phyloP scores from a whole-genome alignment of 106 monocot genomes.

The Amphibolis antarctica region DNA sequence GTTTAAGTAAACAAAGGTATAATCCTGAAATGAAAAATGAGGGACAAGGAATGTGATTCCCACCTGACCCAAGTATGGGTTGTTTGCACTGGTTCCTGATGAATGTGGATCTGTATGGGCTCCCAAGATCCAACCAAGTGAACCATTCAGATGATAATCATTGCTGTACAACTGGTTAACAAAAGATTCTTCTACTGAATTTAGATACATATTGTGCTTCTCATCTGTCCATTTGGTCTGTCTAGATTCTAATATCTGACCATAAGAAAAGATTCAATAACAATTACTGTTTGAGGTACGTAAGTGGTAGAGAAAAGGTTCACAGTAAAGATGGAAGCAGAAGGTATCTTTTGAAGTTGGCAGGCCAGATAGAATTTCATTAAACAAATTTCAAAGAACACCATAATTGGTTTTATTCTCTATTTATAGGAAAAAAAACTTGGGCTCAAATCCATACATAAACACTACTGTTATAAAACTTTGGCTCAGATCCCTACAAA shows the following conservation, averaged over 20 bases:
- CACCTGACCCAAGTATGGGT: slow-evolving; percentile 6
- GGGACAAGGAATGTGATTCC: too few relatives aligned
- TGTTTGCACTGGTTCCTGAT: neutral
- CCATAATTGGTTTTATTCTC: too few relatives aligned
- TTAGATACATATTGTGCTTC: slow-evolving; percentile 70
- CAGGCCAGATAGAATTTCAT: too few relatives aligned
- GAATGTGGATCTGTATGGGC: neutral
- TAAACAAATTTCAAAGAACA: too few relatives aligned
- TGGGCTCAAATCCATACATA: too few relatives aligned
- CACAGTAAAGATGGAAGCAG: too few relatives aligned
- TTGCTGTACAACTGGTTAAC: slow-evolving; percentile 50
- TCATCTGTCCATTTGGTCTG: slow-evolving; percentile 73
- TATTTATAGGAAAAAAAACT: too few relatives aligned
- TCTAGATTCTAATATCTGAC: slow-evolving; percentile 11
- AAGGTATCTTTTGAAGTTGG: too few relatives aligned
- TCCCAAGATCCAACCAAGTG: slow-evolving; percentile 1
- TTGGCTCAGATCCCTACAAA: too few relatives aligned
- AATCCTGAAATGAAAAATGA: neutral
- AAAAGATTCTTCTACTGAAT: slow-evolving; percentile 77
- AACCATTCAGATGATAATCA: slow-evolving; percentile 1
- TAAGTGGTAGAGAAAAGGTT: too few relatives aligned
- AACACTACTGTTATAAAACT: too few relatives aligned
- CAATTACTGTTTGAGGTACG: too few relatives aligned
- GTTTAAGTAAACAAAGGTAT: neutral
- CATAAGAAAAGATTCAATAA: neutral